Evolutionary conservation across 169 alveolate species (phyloP).

Genomic region (Cryptosporidium bovis): DNA sequence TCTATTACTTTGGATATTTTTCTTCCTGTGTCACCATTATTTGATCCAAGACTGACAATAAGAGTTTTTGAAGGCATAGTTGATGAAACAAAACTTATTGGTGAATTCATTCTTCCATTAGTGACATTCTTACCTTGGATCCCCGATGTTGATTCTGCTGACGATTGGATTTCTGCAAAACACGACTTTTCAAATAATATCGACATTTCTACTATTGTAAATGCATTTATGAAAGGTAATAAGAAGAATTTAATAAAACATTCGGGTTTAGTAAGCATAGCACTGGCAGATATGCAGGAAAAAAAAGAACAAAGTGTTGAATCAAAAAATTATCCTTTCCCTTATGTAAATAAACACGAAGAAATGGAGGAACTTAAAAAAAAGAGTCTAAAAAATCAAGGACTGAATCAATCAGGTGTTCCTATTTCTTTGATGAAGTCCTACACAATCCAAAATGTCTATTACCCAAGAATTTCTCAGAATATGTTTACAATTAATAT

Average conservation of each 20-base stretch:
- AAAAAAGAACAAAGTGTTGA: conserved; percentile 11
- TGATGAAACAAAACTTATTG: conserved; percentile 82
- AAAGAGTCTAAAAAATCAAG: conserved; percentile 58
- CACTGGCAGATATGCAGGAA: conserved; percentile 69
- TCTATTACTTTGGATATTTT: conserved; percentile 81
- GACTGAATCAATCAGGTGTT: conserved; percentile 79
- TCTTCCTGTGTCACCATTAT: conserved; percentile 87
- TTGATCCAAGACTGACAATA: conserved; percentile 87
- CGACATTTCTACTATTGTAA: conserved; percentile 78
- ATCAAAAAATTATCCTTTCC: conserved; percentile 46
- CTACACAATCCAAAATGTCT: conserved; percentile 79
- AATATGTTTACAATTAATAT: conserved; percentile 81
- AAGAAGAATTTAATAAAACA: conserved; percentile 42
- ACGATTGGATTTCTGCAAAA: conserved; percentile 80
- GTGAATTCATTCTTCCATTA: conserved; percentile 81
- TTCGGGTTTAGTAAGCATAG: conserved; percentile 68
- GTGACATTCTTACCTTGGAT: conserved; percentile 86
- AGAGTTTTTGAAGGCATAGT: conserved; percentile 81
- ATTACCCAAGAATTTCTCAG: conserved; percentile 81
- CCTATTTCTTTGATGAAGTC: conserved; percentile 80
- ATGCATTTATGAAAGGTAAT: conserved; percentile 52
- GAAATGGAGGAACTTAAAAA: conserved; percentile 68
- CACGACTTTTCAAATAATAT: conserved; percentile 83
- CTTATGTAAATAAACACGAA: conserved; percentile 38
- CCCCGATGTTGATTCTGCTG: conserved; percentile 80